phyloP scores from a whole-genome alignment of 2,329 filamentous ascomycete species.

The Tolypocladium sp. region DNA sequence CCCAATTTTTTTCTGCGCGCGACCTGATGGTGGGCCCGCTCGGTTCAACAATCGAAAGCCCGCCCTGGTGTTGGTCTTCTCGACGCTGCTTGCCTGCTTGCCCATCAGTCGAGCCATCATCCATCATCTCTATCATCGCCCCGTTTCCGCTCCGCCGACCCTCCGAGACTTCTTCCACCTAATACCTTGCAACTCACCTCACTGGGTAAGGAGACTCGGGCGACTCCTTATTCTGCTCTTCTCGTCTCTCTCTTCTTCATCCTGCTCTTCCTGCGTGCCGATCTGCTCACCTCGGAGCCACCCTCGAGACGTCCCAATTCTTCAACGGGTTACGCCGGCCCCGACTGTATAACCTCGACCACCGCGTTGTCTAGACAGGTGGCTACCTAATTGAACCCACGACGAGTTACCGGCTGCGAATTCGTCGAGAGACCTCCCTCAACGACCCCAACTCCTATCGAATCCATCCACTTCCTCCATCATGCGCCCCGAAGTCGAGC shows the following conservation, averaged over 20 bases:
- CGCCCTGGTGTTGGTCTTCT: conserved; percentile 3
- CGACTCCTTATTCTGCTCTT: conserved; percentile 12
- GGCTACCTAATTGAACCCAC: not conserved
- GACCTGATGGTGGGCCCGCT: conserved; percentile 21
- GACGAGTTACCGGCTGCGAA: not conserved
- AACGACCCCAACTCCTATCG: not conserved
- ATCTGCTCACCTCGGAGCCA: conserved; percentile 10
- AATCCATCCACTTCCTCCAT: conserved; percentile 23
- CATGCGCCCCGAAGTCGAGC: conserved; percentile 98
- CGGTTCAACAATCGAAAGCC: conserved; percentile 25
- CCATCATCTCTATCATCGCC: not conserved
- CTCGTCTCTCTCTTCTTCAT: conserved; percentile 6
- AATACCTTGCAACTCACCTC: conserved; percentile 6
- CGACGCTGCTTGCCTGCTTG: conserved; percentile 10
- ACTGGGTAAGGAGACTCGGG: conserved; percentile 14
- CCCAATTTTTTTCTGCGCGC: conserved; percentile 23
- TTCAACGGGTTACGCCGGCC: not conserved
- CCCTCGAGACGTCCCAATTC: not conserved
- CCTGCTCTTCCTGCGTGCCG: not conserved
- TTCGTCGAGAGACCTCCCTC: not conserved
- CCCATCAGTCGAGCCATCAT: not conserved
- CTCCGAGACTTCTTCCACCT: not conserved
- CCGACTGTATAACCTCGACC: not conserved
- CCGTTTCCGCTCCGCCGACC: conserved; percentile 1
- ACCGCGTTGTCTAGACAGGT: not conserved